A percentile compares a stretch with the other conserved stretches of the same genome.
Evolutionary conservation across 2,329 filamentous ascomycete species (phyloP).

Genomic region (Stagonosporopsis chrysanthemi): DNA sequence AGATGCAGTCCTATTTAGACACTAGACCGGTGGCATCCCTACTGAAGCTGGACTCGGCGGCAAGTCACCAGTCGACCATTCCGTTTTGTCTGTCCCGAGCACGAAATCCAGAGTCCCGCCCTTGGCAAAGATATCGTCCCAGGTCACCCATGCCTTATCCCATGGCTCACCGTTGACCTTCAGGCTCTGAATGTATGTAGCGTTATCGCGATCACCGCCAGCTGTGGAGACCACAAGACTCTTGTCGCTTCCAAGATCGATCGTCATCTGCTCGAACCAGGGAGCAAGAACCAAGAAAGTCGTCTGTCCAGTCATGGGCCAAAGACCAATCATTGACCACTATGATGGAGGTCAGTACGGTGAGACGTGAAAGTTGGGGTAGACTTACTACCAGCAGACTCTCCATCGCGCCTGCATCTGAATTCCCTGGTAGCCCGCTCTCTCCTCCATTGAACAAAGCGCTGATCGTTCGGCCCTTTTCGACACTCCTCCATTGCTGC

Average conservation of each 20-base stretch:
- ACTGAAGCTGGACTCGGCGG: slow-evolving; percentile 66
- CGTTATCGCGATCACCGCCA: slow-evolving; percentile 57
- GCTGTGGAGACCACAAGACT: slow-evolving; percentile 62
- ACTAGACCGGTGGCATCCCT: not conserved
- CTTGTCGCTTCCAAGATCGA: slow-evolving; percentile 65
- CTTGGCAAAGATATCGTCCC: slow-evolving; percentile 70
- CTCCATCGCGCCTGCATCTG: slow-evolving; percentile 76
- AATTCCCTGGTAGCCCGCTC: slow-evolving; percentile 71
- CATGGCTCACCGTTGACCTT: slow-evolving; percentile 70
- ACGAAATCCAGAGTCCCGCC: slow-evolving; percentile 68
- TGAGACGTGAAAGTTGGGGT: not conserved
- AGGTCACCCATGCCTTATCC: slow-evolving; percentile 70
- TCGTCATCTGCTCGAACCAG: slow-evolving; percentile 59
- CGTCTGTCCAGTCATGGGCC: slow-evolving; percentile 68
- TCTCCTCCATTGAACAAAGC: slow-evolving; percentile 63
- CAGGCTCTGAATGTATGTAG: slow-evolving; percentile 70
- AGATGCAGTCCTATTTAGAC: not conserved
- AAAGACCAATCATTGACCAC: slow-evolving; percentile 47
- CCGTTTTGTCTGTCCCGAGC: slow-evolving; percentile 34
- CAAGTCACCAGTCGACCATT: slow-evolving; percentile 66
- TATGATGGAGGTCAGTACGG: slow-evolving; percentile 17
- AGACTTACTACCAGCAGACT: slow-evolving; percentile 61
- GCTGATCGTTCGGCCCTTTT: slow-evolving; percentile 65
- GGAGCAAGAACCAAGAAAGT: slow-evolving; percentile 67
- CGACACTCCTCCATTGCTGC: slow-evolving; percentile 67